These are phyloP conservation scores for Kodamaea jinghongensis DNA, from an alignment of 805 yeast genomes.

Conservation along the genomic window DNA sequence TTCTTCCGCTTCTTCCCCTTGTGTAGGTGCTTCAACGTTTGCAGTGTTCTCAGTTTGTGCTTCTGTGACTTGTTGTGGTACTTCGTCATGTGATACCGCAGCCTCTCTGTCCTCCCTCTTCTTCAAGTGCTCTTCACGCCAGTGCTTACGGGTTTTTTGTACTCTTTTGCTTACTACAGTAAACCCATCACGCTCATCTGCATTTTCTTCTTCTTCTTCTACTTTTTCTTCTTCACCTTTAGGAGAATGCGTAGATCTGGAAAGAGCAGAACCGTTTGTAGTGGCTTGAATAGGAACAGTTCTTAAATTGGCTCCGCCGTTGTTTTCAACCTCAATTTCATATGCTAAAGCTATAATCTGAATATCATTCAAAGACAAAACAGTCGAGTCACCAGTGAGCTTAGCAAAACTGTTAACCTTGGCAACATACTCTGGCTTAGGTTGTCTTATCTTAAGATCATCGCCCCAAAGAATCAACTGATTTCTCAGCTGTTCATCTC, in stretches of 20 bases:
- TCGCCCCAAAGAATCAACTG: slow-evolving; percentile 83
- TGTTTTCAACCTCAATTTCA: slow-evolving; percentile 72
- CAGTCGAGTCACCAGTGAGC: slow-evolving; percentile 88
- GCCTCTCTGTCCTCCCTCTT: slow-evolving; percentile 9
- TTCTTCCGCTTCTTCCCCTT: slow-evolving; percentile 10
- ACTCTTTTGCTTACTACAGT: slow-evolving; percentile 17
- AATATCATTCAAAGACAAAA: slow-evolving; percentile 85
- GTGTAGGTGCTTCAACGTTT: slow-evolving; percentile 5
- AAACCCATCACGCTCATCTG: slow-evolving; percentile 22
- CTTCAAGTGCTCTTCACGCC: slow-evolving; percentile 11
- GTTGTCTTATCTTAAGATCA: slow-evolving; percentile 68
- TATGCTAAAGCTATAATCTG: slow-evolving; percentile 90
- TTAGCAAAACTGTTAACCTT: slow-evolving; percentile 74
- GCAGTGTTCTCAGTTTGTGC: slow-evolving; percentile 7
- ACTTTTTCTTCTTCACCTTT: slow-evolving; percentile 13
- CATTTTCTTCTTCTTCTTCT: slow-evolving; percentile 9
- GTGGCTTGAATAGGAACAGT: slow-evolving; percentile 58
- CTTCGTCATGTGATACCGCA: background rate
- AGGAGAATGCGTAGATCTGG: slow-evolving; percentile 12
- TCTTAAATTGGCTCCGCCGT: slow-evolving; percentile 71
- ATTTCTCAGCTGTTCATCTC: slow-evolving; percentile 78
- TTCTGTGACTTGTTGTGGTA: background rate
- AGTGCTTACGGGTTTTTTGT: slow-evolving; percentile 11
- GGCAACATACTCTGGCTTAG: slow-evolving; percentile 59
- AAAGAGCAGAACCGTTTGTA: background rate